Conservation (phyloP, 805 yeast genomes). For the Ogataea salicorniae region DNA sequence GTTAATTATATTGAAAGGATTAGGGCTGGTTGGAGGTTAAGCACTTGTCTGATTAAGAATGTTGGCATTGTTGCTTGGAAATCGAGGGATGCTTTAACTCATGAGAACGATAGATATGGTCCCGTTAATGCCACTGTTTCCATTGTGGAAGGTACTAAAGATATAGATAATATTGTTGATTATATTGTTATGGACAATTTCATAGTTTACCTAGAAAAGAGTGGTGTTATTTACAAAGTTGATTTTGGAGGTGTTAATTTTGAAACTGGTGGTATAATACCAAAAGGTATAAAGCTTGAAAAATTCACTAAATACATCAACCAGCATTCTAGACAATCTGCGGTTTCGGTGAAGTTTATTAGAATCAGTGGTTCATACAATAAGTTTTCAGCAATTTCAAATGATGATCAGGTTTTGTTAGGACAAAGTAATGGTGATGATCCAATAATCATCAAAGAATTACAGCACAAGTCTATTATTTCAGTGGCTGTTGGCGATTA, state of each 20-base stretch:
- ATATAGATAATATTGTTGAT: slow-evolving; percentile 40
- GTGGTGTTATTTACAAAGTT: slow-evolving; percentile 37
- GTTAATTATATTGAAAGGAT: slow-evolving; percentile 37
- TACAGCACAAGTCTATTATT: slow-evolving; percentile 45
- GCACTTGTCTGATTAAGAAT: slow-evolving; percentile 42
- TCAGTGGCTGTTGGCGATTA: slow-evolving; percentile 68
- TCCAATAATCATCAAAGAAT: slow-evolving; percentile 34
- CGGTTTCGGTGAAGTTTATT: slow-evolving; percentile 32
- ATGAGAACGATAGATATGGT: slow-evolving; percentile 21
- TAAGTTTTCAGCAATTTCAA: slow-evolving; percentile 51
- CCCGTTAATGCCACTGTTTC: slow-evolving; percentile 36
- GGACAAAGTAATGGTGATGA: slow-evolving; percentile 31
- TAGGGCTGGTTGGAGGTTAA: slow-evolving; percentile 64
- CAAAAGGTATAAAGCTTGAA: slow-evolving; percentile 9
- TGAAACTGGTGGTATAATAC: slow-evolving; percentile 6
- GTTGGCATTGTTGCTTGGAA: slow-evolving; percentile 61
- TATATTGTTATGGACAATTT: slow-evolving; percentile 50
- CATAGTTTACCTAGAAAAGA: slow-evolving; percentile 43
- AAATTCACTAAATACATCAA: slow-evolving; percentile 29
- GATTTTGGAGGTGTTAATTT: slow-evolving; percentile 24
- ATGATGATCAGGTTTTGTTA: slow-evolving; percentile 41
- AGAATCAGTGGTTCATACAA: slow-evolving; percentile 53
- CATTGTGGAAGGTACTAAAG: slow-evolving; percentile 31
- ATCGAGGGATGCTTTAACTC: slow-evolving; percentile 21
- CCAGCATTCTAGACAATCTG: slow-evolving; percentile 25